These are phyloP conservation scores for Entrophospora sp. DNA, from an alignment of 192 early-diverging fungal species.

Conservation along the genomic window DNA sequence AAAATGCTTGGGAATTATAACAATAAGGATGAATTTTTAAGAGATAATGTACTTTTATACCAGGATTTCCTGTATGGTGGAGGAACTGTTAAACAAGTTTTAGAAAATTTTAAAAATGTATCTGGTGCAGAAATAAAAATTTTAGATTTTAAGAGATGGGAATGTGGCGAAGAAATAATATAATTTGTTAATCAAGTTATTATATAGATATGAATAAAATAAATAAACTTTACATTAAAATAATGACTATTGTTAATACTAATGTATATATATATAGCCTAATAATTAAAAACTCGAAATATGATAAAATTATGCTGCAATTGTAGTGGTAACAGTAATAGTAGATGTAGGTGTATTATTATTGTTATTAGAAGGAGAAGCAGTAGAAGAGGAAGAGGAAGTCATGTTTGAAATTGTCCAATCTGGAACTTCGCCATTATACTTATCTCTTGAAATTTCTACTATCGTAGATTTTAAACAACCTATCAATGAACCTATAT, in stretches of 20 bases:
- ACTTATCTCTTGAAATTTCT: conserved; percentile 60
- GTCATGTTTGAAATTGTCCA: conserved; percentile 40
- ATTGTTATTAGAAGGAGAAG: no score
- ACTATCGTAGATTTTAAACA: conserved; percentile 62
- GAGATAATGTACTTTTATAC: conserved; percentile 51
- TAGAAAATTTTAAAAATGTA: conserved; percentile 38
- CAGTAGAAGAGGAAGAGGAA: no score
- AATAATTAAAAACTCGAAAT: no score
- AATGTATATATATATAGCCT: no score
- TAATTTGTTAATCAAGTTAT: no score
- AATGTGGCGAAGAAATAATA: conserved; percentile 84
- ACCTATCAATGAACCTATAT: conserved; percentile 59
- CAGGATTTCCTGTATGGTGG: conserved; percentile 75
- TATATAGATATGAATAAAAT: no score
- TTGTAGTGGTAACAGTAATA: no score
- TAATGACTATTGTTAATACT: no score
- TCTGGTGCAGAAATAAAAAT: conserved; percentile 46
- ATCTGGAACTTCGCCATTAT: conserved; percentile 52
- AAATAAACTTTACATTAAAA: no score
- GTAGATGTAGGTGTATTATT: no score
- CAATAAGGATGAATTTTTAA: conserved; percentile 35
- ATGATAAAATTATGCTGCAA: no score
- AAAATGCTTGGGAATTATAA: conserved; percentile 32
- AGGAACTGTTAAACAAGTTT: conserved; percentile 58
- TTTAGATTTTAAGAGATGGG: conserved; percentile 64